phyloP scores from a whole-genome alignment of 2,329 filamentous ascomycete genomes.

The Xylaria sp. region DNA sequence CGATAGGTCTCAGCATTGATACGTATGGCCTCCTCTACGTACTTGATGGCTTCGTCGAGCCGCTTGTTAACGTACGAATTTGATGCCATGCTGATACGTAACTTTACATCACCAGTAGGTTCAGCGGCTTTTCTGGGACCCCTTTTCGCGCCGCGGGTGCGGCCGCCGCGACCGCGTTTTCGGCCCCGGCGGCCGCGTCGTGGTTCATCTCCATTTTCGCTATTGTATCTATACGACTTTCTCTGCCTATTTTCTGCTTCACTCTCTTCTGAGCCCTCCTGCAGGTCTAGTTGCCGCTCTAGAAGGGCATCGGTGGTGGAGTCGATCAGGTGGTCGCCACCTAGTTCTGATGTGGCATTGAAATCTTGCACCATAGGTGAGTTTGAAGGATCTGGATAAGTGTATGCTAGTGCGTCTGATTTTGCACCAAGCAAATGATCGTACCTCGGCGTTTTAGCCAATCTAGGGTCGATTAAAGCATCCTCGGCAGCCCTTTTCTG shows the following conservation, averaged over 20 bases:
- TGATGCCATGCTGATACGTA: constrained; percentile 69
- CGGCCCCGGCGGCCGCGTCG: constrained; percentile 20
- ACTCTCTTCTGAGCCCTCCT: constrained; percentile 20
- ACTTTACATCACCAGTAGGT: constrained; percentile 73
- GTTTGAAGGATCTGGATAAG: constrained; percentile 3
- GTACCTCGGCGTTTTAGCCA: background rate
- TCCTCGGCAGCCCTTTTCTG: constrained; percentile 7
- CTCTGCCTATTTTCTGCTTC: constrained; percentile 12
- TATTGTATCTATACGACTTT: constrained; percentile 3
- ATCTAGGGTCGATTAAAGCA: constrained; percentile 14
- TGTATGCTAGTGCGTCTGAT: background rate
- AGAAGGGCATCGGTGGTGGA: constrained; percentile 37
- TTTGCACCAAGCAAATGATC: background rate
- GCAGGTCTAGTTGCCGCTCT: constrained; percentile 34
- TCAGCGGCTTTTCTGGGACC: constrained; percentile 67
- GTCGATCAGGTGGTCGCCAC: constrained; percentile 22
- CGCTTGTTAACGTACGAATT: constrained; percentile 68
- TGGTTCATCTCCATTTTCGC: constrained; percentile 11
- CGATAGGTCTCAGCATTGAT: constrained; percentile 71
- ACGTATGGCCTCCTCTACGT: constrained; percentile 67
- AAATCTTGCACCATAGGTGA: background rate
- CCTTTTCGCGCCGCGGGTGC: constrained; percentile 36
- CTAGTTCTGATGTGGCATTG: background rate
- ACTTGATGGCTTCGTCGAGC: constrained; percentile 63
- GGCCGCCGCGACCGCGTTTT: constrained; percentile 24